Conservation (phyloP, 176 grass and related monocot species). For the Phoenix dactylifera region DNA sequence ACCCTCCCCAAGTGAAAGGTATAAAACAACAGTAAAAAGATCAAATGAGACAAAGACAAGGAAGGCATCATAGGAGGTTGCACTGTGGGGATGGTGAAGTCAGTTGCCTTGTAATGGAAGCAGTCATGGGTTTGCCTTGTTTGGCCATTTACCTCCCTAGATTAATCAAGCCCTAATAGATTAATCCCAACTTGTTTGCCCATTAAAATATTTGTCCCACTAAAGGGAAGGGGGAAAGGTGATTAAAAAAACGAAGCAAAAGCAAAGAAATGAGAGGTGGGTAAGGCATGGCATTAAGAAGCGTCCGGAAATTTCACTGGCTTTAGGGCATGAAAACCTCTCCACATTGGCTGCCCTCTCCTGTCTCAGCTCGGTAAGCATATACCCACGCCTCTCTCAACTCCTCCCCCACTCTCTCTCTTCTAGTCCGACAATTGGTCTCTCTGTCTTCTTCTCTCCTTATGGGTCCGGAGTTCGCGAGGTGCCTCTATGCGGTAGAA, state of each 20-base stretch:
- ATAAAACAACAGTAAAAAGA: too few relatives aligned
- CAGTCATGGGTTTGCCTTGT: background rate
- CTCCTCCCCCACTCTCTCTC: background rate
- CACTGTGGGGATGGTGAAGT: too few relatives aligned
- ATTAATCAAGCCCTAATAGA: background rate
- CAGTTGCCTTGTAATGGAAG: background rate
- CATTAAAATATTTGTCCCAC: background rate
- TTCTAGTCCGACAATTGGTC: background rate
- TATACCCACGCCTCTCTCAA: background rate
- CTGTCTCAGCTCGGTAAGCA: background rate
- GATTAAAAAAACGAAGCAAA: too few relatives aligned
- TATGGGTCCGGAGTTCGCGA: slow-evolving; percentile 18
- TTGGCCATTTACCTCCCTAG: background rate
- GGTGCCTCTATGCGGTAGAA: slow-evolving; percentile 12
- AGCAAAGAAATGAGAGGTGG: background rate
- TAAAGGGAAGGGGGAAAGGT: background rate
- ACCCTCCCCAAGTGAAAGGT: too few relatives aligned
- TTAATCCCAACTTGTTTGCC: too few relatives aligned
- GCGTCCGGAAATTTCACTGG: background rate
- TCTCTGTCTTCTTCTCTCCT: slow-evolving; percentile 12
- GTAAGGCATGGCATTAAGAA: background rate
- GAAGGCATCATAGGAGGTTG: too few relatives aligned
- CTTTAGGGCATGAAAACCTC: slow-evolving; percentile 8
- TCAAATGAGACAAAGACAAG: too few relatives aligned
- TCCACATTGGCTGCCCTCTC: slow-evolving; percentile 21